Base-by-base conservation (phyloP, 2,329 filamentous ascomycete genomes). In the Orbilia brochopaga region DNA sequence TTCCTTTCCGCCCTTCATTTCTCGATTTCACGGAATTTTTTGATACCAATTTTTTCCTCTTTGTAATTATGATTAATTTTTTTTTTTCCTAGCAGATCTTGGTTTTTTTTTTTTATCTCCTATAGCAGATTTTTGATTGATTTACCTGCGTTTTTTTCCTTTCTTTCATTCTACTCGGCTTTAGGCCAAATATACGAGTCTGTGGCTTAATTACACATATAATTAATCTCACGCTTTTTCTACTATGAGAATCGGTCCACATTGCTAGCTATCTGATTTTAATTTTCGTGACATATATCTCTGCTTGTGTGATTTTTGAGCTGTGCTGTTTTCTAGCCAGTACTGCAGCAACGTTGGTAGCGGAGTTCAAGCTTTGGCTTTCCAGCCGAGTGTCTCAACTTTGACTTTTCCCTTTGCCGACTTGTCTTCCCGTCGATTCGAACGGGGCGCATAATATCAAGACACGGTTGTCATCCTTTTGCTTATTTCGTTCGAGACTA, bases 11-110 rank as follows among this genome's bases (percentile, higher is more conserved):
- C 37, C 13, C n/a, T 42, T 42, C 37, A 6, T 13, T 42, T 32
- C 27, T 32, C 27, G 8, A 32, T 32, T 52, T 52, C 48, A 6
- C n/a, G 2, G n/a, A 2, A 19, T 23, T 37, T 61, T 24, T 61
- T 62, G 48, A 62, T 62, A 62, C 59, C 59, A 62, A 51, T n/a
- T 40, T 60, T 53, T 51, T 42, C 19, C 46, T n/a, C n/a, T 8
- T 51, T 51, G 46, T 51, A 51, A 23, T 51, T 51, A 51, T 27
- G 7, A 11, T 17, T 17, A 15, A 17, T 17, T 19, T 4, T 15
- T 55, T 48, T 55, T 54, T 48, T 17, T 19, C 2, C 21, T 55
- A 35, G 54, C 46, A 23, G 27, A n/a, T n/a, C n/a, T n/a, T n/a
- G 15, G 37, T 54, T 48, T 19, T 23, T 15, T 19, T 21, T 51